A percentile compares a stretch with the other conserved stretches of the same genome.
Evolutionary conservation across 352 stramenopile species (phyloP).

Genomic region (Globisporangium viniferum): DNA sequence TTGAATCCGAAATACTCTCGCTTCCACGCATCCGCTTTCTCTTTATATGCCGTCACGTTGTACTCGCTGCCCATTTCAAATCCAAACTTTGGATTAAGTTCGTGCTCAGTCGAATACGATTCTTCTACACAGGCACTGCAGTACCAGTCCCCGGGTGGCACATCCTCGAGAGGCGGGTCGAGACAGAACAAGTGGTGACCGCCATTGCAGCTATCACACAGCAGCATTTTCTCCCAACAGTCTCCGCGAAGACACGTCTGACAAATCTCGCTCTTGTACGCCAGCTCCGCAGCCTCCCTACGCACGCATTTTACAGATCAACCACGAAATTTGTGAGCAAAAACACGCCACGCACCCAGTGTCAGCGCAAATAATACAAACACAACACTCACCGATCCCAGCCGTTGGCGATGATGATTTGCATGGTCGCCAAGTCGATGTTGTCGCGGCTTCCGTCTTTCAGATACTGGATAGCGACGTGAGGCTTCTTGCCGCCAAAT

Average conservation of each 20-base stretch:
- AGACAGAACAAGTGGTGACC: constrained; percentile 84
- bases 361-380: background rate
- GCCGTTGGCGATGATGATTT: constrained; percentile 81
- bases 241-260: constrained; percentile 82
- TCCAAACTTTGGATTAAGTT: constrained; percentile 66
- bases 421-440: constrained; percentile 62
- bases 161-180: constrained; percentile 41
- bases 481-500: constrained; percentile 75
- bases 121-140: constrained; percentile 68
- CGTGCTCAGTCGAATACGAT: constrained; percentile 31
- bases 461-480: constrained; percentile 65
- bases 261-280: constrained; percentile 79
- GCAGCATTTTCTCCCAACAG: constrained; percentile 75
- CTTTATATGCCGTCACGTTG: constrained; percentile 77
- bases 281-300: constrained; percentile 61
- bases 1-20: constrained; percentile 65
- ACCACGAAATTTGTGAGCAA: background rate
- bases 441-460: constrained; percentile 50
- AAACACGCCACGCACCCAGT: background rate
- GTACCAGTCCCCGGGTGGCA: constrained; percentile 80
- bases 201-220: constrained; percentile 81
- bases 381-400: constrained; percentile 43
- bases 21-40: constrained; percentile 83
- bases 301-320: background rate
- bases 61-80: constrained; percentile 85